Percentiles rank a stretch among this genome's conserved stretches.
phyloP scores from a whole-genome alignment of 1,284 basidiomycete genomes.

The Tylopilus sp. region DNA sequence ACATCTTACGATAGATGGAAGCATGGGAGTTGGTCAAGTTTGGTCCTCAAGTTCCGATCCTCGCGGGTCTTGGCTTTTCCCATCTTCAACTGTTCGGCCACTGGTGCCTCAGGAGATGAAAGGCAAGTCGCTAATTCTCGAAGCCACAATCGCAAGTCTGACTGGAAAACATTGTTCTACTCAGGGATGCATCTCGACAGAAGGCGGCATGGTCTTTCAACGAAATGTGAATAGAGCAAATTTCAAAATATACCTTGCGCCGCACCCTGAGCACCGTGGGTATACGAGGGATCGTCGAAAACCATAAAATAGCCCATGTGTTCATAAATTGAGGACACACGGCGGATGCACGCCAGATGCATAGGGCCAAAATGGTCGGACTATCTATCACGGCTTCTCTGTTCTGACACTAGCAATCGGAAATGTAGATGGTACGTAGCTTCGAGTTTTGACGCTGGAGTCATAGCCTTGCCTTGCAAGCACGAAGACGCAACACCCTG shows the following conservation, averaged over 20 bases:
- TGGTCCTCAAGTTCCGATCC: neutral
- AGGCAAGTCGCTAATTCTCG: neutral
- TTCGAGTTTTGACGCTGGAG: too few species aligned
- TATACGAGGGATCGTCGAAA: neutral
- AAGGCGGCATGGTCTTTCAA: neutral
- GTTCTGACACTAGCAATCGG: too few species aligned
- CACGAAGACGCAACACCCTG: too few species aligned
- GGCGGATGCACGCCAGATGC: too few species aligned
- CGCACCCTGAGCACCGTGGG: neutral
- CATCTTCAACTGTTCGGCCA: neutral
- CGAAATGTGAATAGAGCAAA: neutral
- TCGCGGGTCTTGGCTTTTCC: neutral
- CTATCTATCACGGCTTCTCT: too few species aligned
- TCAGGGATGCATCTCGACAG: neutral
- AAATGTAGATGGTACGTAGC: too few species aligned
- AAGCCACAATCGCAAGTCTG: neutral
- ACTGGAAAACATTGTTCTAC: neutral
- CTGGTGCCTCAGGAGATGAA: neutral
- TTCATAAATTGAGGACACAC: too few species aligned
- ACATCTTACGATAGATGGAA: neutral
- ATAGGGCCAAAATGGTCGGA: too few species aligned
- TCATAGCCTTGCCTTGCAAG: too few species aligned
- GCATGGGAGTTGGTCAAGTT: neutral
- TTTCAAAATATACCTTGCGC: neutral
- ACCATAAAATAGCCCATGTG: neutral